These are phyloP conservation scores for Colletotrichum sublineola DNA, from an alignment of 2,329 filamentous ascomycete species.

Conservation along the genomic window DNA sequence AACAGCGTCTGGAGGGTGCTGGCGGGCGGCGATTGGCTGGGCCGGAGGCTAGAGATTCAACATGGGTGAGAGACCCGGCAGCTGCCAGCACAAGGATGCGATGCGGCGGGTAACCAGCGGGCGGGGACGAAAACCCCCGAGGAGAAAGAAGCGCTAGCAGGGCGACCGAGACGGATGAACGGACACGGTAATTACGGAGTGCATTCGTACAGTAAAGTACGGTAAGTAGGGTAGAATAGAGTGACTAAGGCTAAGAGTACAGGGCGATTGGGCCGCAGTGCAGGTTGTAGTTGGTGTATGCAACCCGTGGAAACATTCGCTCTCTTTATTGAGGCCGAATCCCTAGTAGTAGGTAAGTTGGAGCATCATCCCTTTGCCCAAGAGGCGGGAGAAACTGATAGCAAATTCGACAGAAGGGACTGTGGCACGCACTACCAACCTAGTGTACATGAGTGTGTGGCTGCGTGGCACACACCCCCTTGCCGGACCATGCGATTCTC, in stretches of 20 bases:
- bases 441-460: slow-evolving; percentile 12
- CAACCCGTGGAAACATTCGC: too few relatives aligned
- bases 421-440: not conserved
- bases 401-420: not conserved
- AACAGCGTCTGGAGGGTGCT: slow-evolving; percentile 24
- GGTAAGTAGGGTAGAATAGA: not conserved
- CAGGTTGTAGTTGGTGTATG: not conserved
- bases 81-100: slow-evolving; percentile 24
- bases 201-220: not conserved
- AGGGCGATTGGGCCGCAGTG: not conserved
- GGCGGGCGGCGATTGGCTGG: slow-evolving; percentile 35
- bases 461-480: slow-evolving; percentile 16
- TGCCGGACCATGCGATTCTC: slow-evolving; percentile 8
- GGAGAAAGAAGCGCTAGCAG: not conserved
- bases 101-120: slow-evolving; percentile 8
- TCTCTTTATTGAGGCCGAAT: not conserved
- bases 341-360: not conserved
- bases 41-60: slow-evolving; percentile 13
- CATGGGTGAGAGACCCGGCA: not conserved
- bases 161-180: not conserved
- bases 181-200: not conserved
- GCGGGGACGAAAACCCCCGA: not conserved
- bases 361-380: slow-evolving; percentile 5
- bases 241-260: not conserved
- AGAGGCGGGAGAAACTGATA: not conserved